A percentile compares a stretch with the other conserved stretches of the same genome.
These are phyloP conservation scores for Rhynchospora pubera DNA, from an alignment of 176 grass and related monocot species.

Conservation along the genomic window DNA sequence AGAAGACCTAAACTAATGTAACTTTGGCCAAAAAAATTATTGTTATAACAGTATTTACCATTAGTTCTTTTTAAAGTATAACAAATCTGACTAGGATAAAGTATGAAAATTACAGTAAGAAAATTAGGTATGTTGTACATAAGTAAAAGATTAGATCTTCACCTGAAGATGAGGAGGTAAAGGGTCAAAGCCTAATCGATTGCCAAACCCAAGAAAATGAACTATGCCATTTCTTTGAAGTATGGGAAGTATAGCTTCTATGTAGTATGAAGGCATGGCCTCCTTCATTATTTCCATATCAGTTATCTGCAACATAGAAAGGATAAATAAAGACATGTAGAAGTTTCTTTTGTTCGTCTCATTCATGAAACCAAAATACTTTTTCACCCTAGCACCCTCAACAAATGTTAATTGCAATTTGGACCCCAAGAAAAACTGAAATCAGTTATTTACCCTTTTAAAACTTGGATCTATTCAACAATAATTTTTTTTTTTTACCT, in stretches of 20 bases:
- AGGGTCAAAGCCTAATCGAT: conserved; percentile 88
- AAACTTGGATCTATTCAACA: neutral
- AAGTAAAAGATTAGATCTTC: neutral
- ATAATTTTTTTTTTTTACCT: neutral
- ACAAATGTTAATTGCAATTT: neutral
- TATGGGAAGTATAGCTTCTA: conserved; percentile 50
- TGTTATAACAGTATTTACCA: neutral
- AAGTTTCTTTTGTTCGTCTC: neutral
- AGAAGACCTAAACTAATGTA: neutral
- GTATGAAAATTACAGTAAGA: neutral
- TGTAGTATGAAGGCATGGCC: conserved; percentile 63
- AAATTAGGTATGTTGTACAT: neutral
- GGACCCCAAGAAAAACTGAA: neutral
- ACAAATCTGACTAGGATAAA: neutral
- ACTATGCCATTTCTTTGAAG: conserved; percentile 49
- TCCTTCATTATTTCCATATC: conserved; percentile 88
- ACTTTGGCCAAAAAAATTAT: neutral
- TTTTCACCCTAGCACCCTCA: neutral
- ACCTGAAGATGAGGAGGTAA: conserved; percentile 78
- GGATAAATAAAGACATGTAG: neutral
- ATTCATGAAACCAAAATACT: neutral
- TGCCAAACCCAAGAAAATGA: conserved; percentile 95
- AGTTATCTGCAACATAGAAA: conserved; percentile 40
- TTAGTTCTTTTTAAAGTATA: neutral
- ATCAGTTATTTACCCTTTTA: conserved; percentile 12